Percentiles rank a stretch among this genome's conserved stretches.
Evolutionary conservation across 495 filamentous ascomycete genomes (phyloP).

Genomic region (Hypoxylon fragiforme): DNA sequence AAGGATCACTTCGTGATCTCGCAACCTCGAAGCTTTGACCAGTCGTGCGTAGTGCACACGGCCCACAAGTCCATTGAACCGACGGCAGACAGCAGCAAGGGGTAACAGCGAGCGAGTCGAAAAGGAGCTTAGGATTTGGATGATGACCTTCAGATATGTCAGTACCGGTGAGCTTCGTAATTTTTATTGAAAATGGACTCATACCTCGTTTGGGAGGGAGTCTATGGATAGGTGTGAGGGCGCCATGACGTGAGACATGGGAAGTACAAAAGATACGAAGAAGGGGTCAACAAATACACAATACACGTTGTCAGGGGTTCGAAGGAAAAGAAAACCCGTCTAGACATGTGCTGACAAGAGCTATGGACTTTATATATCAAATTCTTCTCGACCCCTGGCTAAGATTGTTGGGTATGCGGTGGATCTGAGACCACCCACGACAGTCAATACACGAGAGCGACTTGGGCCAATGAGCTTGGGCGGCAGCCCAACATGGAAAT

Average conservation of each 20-base stretch:
- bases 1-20: conserved; percentile 67
- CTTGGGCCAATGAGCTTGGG: conserved; percentile 6
- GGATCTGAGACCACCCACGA: conserved; percentile 14
- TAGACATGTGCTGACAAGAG: background rate
- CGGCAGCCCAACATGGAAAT: background rate
- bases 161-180: conserved; percentile 13
- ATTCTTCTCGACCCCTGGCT: conserved; percentile 2
- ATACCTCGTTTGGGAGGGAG: conserved; percentile 51
- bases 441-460: background rate
- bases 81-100: conserved; percentile 62
- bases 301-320: conserved; percentile 31
- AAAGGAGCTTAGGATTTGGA: conserved; percentile 64
- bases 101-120: conserved; percentile 63
- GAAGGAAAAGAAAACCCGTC: conserved; percentile 6
- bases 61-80: conserved; percentile 68
- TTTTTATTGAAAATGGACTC: conserved; percentile 5
- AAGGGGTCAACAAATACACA: conserved; percentile 30
- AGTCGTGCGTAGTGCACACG: conserved; percentile 70
- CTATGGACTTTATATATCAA: conserved; percentile 25
- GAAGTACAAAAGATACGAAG: conserved; percentile 35
- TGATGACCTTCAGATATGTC: conserved; percentile 60
- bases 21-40: conserved; percentile 55
- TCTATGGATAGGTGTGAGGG: conserved; percentile 36
- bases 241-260: conserved; percentile 38
- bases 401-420: conserved; percentile 8